Percentiles rank a stretch among this genome's conserved stretches.
phyloP scores from a whole-genome alignment of 768 basidiomycete genomes.

The Rhizopogon vinicolor region DNA sequence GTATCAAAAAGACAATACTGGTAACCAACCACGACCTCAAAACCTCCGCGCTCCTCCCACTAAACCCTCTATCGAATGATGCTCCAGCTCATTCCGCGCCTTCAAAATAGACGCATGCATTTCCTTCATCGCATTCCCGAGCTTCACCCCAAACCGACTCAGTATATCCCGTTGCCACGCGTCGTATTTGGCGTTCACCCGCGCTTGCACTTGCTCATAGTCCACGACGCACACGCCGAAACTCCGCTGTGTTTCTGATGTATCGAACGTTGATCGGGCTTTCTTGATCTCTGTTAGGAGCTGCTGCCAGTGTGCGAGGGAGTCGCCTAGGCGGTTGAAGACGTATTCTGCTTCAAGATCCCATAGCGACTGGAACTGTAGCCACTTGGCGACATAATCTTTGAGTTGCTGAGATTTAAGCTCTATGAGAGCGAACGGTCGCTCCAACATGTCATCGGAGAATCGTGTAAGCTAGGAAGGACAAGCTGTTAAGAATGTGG shows the following conservation, averaged over 20 bases:
- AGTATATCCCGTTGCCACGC: slow-evolving; percentile 96
- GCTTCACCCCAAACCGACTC: slow-evolving; percentile 86
- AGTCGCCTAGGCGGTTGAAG: slow-evolving; percentile 92
- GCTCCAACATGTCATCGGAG: slow-evolving; percentile 66
- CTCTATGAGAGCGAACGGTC: slow-evolving; percentile 85
- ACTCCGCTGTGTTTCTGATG: slow-evolving; percentile 85
- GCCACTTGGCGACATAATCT: slow-evolving; percentile 95
- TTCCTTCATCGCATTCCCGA: slow-evolving; percentile 96
- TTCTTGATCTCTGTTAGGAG: slow-evolving; percentile 96
- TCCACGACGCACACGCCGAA: slow-evolving; percentile 95
- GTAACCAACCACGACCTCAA: neutral
- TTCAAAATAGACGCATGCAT: slow-evolving; percentile 92
- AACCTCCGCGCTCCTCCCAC: slow-evolving; percentile 40
- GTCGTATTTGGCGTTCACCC: slow-evolving; percentile 98
- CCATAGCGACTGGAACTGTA: slow-evolving; percentile 99
- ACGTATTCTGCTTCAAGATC: slow-evolving; percentile 97
- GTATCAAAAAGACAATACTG: neutral
- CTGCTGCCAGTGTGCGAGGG: slow-evolving; percentile 91
- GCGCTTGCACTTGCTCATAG: slow-evolving; percentile 96
- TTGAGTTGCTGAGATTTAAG: slow-evolving; percentile 81
- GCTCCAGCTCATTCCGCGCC: slow-evolving; percentile 92
- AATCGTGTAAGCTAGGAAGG: slow-evolving; percentile 63
- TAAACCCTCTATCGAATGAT: slow-evolving; percentile 92
- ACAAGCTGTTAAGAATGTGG: slow-evolving; percentile 5
- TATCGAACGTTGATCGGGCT: slow-evolving; percentile 94